Base-by-base conservation (phyloP, 192 early-diverging fungal species). In the Entomortierella parvispora region DNA sequence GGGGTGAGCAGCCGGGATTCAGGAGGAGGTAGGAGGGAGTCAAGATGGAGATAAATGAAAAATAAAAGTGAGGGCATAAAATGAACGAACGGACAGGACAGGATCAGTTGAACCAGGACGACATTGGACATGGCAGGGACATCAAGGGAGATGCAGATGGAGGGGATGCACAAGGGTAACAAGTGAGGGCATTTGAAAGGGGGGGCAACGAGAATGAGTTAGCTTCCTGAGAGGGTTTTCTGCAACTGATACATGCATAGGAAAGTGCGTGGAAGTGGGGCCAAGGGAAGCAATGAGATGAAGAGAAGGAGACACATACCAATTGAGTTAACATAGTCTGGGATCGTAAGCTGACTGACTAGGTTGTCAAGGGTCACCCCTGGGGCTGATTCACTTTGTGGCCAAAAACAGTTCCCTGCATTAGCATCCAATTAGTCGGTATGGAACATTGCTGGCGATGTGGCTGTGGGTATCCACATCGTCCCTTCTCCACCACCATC, bases 351-450 rank as follows among this genome's bases (percentile, higher is more conserved):
- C 22, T 68, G 64, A 47, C 68, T 53, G 32, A 77, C 74, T 20
- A 77, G 55, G 28, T 68, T 58, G 23, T 77, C 66, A 31, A 77
- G 10, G 9, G 65, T 77, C 29, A 68, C 63, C 47, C 74, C 74
- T 64, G 74, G 61, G 14, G 56, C 56, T 28, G 60, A 68, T 22
- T 77, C 74, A 50, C 74, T 77, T 28, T 23, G 26, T 28, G 42
- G 42, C 12, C 18, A 15, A 25, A 42, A 26, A 37, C 20, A 40
- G 32, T 15, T 18, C 15, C 18, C 17, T 22, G 25, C 25, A 25
- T 40, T 40, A 40, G 37, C 37, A 40, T 40, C n/a, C n/a, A n/a
- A n/a, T n/a, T n/a, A n/a, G n/a, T n/a, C n/a, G n/a, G n/a, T n/a
- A n/a, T n/a, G n/a, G n/a, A n/a, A n/a, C n/a, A n/a, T n/a, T n/a